Evolutionary conservation across 352 stramenopile genomes (phyloP), one percentile per base, ranked within the genome.

Genomic region (Phytophthora citrophthora): DNA sequence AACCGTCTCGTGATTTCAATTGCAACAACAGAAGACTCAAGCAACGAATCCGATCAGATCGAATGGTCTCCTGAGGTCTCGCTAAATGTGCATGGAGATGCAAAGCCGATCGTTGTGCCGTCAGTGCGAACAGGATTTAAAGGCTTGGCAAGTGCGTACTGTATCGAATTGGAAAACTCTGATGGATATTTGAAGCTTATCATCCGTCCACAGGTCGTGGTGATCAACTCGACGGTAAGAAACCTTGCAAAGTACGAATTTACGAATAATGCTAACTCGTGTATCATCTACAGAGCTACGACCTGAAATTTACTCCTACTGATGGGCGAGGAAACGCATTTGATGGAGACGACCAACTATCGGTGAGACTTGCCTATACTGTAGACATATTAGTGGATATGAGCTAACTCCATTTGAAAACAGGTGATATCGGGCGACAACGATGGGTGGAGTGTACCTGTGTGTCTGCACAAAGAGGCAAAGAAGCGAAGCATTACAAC

Each of bases 181-280:
- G 46, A 64, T 55, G 74, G 69, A 3, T 70, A 52, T 13, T 26
- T 85, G 7, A 73, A 68, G 24, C 40, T 89, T 10, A 43, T 55
- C 11, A 84, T 90, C 40, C 70, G 71, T 18, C 79, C 81, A 13
- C 64, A 76, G 61, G 57, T 88, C 12, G 70, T 90, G 26, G 61
- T 90, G 26, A 70, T 87, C 45, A 89, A 90, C 53, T 66, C 79
- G 23, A 86, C 77, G 73, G 81, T 90, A 75, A 61, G 55, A 20
- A 67, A 7, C 1, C 5, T 11, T 46, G 27, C n/a, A 7, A 4
- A 51, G 38, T 1, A 12, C 53, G 23, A 10, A 52, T 48, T 13
- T 60, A 11, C n/a, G 3, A 18, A 38, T 36, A 39, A 24, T 63
- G 24, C 20, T 71, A 50, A 64, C 50, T 36, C 6, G 26, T 36